These are phyloP conservation scores for Boletus fagicola DNA, from an alignment of 768 basidiomycete genomes.

Conservation along the genomic window DNA sequence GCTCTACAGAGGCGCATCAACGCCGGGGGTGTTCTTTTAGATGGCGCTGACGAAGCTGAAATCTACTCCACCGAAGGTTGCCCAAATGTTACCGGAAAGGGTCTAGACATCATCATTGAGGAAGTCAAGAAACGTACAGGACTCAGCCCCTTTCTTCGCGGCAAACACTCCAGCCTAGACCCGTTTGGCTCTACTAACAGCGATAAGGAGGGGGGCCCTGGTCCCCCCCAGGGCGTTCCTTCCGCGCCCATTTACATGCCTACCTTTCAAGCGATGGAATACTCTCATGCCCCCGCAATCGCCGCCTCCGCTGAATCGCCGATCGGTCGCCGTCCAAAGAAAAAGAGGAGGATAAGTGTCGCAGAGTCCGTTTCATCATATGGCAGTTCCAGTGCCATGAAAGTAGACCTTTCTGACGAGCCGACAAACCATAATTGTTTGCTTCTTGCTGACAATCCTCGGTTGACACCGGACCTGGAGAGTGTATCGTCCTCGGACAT, in stretches of 20 bases:
- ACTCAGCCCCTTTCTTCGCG: conserved; percentile 47
- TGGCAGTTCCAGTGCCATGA: conserved; percentile 28
- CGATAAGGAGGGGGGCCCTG: conserved; percentile 35
- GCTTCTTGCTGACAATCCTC: conserved; percentile 29
- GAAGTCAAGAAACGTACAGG: conserved; percentile 49
- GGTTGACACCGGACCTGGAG: conserved; percentile 33
- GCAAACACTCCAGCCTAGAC: conserved; percentile 50
- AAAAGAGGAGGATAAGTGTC: conserved; percentile 37
- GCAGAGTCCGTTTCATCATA: conserved; percentile 37
- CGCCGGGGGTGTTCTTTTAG: conserved; percentile 33
- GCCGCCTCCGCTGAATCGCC: conserved; percentile 30
- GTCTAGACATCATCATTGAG: conserved; percentile 48
- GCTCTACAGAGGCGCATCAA: conserved; percentile 43
- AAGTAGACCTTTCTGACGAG: conserved; percentile 27
- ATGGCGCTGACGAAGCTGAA: conserved; percentile 23
- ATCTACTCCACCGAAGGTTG: conserved; percentile 32
- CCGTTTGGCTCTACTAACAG: conserved; percentile 43
- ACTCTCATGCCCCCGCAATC: conserved; percentile 35
- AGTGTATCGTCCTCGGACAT: conserved; percentile 35
- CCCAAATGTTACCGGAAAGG: conserved; percentile 46
- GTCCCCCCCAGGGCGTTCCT: conserved; percentile 21
- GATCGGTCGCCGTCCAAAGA: conserved; percentile 30
- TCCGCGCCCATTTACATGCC: conserved; percentile 40
- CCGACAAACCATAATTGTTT: conserved; percentile 17
- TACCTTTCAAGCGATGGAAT: conserved; percentile 40